These are phyloP conservation scores for Aspergillus saccharolyticus DNA, from an alignment of 495 filamentous ascomycete genomes.

Conservation along the genomic window DNA sequence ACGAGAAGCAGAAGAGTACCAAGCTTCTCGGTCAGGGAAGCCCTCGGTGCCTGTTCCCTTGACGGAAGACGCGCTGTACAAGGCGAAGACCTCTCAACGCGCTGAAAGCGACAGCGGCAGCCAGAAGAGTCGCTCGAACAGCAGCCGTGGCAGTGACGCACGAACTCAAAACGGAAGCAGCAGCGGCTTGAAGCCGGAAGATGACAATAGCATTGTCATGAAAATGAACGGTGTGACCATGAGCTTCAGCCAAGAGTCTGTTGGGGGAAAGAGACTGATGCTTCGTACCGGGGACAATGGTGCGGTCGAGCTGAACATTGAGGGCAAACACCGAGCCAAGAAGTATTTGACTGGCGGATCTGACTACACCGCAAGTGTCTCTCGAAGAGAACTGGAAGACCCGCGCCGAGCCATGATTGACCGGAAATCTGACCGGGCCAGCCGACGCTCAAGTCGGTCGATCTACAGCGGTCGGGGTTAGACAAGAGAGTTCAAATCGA, in stretches of 20 bases:
- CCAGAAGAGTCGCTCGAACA: conserved; percentile 42
- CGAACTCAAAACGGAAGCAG: conserved; percentile 30
- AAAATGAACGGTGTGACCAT: conserved; percentile 42
- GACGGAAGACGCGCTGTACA: conserved; percentile 33
- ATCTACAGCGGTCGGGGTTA: conserved; percentile 28
- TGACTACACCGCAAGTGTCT: conserved; percentile 29
- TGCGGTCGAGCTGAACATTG: conserved; percentile 37
- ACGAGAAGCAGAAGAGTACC: conserved; percentile 36
- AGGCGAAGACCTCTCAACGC: conserved; percentile 27
- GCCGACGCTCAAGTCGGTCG: conserved; percentile 37
- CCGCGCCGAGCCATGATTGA: conserved; percentile 28
- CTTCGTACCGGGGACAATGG: conserved; percentile 39
- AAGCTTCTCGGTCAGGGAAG: conserved; percentile 30
- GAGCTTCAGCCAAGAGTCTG: conserved; percentile 33
- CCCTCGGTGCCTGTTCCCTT: conserved; percentile 22
- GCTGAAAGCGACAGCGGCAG: conserved; percentile 41
- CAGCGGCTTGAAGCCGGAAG: conserved; percentile 30
- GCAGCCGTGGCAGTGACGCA: conserved; percentile 39
- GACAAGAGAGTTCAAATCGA: background rate
- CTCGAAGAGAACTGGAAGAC: conserved; percentile 30
- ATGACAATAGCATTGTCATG: conserved; percentile 40
- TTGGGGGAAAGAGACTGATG: conserved; percentile 38
- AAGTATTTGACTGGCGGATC: conserved; percentile 34
- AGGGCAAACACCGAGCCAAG: conserved; percentile 31
- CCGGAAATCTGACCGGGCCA: conserved; percentile 36